Evolutionary conservation across 176 grass and related monocot genomes (phyloP).

Genomic region (Oryza nivara): DNA sequence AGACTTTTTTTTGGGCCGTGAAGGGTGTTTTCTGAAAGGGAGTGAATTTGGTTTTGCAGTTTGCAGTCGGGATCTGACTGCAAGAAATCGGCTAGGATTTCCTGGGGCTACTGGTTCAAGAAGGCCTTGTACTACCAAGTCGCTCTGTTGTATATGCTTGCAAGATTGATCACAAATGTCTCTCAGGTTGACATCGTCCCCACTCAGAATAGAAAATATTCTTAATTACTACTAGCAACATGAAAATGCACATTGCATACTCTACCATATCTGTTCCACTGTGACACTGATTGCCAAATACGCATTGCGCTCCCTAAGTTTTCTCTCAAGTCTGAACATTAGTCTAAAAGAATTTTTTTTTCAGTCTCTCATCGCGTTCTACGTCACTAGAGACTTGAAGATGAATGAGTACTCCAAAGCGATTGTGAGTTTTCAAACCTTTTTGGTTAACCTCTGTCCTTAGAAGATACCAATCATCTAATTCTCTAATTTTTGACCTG

Average conservation of each 20-base stretch:
- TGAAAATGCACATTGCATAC: too few species aligned
- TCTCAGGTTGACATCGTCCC: conserved; percentile 53
- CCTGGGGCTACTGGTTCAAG: conserved; percentile 77
- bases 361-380: conserved; percentile 72
- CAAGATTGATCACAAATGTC: conserved; percentile 68
- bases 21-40: neutral
- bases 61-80: conserved; percentile 50
- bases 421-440: conserved; percentile 40
- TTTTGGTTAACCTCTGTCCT: neutral
- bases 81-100: conserved; percentile 54
- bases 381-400: conserved; percentile 66
- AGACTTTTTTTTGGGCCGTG: neutral
- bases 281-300: too few species aligned
- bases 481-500: neutral
- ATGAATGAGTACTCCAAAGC: conserved; percentile 77
- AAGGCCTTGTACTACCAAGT: conserved; percentile 78
- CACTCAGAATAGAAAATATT: neutral
- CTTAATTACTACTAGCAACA: too few species aligned
- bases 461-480: neutral
- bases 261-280: too few species aligned
- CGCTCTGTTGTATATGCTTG: conserved; percentile 65
- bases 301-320: neutral
- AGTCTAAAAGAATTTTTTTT: neutral
- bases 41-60: conserved; percentile 37
- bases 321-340: neutral